Conservation (phyloP, 208 protist species). For the Leishmania braziliensis region DNA sequence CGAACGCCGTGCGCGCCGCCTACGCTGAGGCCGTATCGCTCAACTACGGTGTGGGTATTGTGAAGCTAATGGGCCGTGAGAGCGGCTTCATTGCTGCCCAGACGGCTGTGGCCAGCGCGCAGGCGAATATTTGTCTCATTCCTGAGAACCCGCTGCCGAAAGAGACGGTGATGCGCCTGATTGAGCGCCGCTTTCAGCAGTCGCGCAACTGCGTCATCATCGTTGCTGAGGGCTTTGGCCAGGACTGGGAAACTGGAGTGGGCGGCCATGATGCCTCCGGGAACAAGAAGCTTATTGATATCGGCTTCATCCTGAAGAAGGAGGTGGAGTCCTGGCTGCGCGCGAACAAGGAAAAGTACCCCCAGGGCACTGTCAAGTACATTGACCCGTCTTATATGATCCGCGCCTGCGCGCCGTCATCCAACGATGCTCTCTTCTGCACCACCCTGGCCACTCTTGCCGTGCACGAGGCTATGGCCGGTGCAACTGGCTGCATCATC, state of each 20-base stretch:
- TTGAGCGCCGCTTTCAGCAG: constrained; percentile 77
- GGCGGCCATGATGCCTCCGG: constrained; percentile 89
- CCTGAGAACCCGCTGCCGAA: constrained; percentile 90
- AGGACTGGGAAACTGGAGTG: constrained; percentile 71
- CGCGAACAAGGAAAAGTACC: constrained; percentile 64
- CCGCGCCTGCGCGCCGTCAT: constrained; percentile 88
- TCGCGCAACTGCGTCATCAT: constrained; percentile 92
- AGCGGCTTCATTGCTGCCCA: constrained; percentile 95
- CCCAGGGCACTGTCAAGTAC: constrained; percentile 90
- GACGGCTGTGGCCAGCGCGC: constrained; percentile 87
- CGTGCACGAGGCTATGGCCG: constrained; percentile 92
- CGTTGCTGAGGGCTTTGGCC: constrained; percentile 95
- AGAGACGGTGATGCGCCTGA: constrained; percentile 80
- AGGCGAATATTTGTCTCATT: constrained; percentile 94
- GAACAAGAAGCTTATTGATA: constrained; percentile 93
- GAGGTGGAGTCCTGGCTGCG: constrained; percentile 83
- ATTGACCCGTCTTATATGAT: constrained; percentile 98
- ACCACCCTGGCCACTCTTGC: constrained; percentile 82
- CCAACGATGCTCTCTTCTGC: constrained; percentile 92
- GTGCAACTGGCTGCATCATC: constrained; percentile 88
- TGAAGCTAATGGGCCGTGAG: constrained; percentile 96
- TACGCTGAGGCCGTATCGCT: constrained; percentile 91
- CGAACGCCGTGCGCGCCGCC: constrained; percentile 84
- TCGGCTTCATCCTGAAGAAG: constrained; percentile 90
- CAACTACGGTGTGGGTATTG: constrained; percentile 93